Percentiles rank a stretch among this genome's conserved stretches.
Conservation (phyloP, 139 green algal species). For the Desmodesmus armatus region DNA sequence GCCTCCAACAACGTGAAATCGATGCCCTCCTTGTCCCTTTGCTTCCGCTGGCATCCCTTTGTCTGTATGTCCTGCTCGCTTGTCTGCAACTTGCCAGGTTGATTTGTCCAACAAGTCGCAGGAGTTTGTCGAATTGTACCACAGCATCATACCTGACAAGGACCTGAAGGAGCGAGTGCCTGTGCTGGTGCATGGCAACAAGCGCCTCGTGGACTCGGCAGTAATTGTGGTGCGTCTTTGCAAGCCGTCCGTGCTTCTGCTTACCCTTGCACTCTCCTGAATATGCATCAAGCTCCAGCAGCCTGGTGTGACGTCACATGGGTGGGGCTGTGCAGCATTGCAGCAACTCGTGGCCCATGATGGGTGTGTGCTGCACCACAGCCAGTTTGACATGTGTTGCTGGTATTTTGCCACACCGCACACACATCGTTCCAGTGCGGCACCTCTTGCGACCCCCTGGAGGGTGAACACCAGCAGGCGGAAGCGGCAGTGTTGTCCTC, state of each 20-base stretch:
- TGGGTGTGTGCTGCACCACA: too few species aligned
- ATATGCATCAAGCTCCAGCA: neutral
- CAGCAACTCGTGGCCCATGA: too few species aligned
- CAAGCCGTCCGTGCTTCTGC: too few species aligned
- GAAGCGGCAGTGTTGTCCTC: too few species aligned
- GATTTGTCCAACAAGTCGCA: conserved; percentile 34
- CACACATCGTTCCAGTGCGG: too few species aligned
- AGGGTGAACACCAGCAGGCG: too few species aligned
- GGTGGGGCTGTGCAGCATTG: too few species aligned
- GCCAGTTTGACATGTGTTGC: too few species aligned
- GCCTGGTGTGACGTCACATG: too few species aligned
- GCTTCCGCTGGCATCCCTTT: neutral
- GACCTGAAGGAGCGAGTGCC: conserved; percentile 31
- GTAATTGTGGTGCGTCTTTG: too few species aligned
- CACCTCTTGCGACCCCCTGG: too few species aligned
- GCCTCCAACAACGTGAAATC: neutral
- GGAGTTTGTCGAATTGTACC: conserved; percentile 47
- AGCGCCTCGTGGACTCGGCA: conserved; percentile 1
- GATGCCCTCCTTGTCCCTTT: neutral
- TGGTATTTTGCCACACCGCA: too few species aligned
- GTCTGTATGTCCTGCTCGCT: neutral
- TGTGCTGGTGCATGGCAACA: conserved; percentile 30
- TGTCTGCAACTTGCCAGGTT: conserved; percentile 21
- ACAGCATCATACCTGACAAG: conserved; percentile 44
- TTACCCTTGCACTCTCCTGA: neutral